These are phyloP conservation scores for Cyberlindnera euphorbiiphila DNA, from an alignment of 805 yeast species.

Conservation along the genomic window DNA sequence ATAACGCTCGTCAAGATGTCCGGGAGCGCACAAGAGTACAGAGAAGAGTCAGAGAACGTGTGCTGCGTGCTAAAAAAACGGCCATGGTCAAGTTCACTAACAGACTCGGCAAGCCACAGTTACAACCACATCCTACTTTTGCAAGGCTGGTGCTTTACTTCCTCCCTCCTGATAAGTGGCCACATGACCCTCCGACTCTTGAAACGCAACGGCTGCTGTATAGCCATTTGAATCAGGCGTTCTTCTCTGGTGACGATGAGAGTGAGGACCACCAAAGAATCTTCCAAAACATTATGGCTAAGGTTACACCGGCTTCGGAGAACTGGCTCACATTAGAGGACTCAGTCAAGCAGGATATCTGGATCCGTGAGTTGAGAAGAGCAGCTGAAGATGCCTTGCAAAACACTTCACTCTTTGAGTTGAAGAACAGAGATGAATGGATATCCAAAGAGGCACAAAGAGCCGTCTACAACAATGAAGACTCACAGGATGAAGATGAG, in stretches of 20 bases:
- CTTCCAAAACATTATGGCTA: constrained; percentile 32
- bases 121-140: constrained; percentile 44
- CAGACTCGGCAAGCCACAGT: constrained; percentile 34
- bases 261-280: constrained; percentile 9
- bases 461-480: constrained; percentile 8
- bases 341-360: constrained; percentile 35
- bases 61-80: constrained; percentile 36
- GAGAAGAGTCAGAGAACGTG: constrained; percentile 41
- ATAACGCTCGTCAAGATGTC: constrained; percentile 46
- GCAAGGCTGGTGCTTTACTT: constrained; percentile 46
- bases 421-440: constrained; percentile 40
- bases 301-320: constrained; percentile 42
- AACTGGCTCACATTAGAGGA: constrained; percentile 39
- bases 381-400: constrained; percentile 44
- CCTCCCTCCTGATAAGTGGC: constrained; percentile 44
- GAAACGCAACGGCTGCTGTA: constrained; percentile 38
- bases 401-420: constrained; percentile 38
- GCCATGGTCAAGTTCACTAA: constrained; percentile 35
- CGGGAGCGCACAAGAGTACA: constrained; percentile 42
- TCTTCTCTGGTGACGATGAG: constrained; percentile 14
- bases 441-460: constrained; percentile 29
- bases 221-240: constrained; percentile 24
- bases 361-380: constrained; percentile 41
- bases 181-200: constrained; percentile 48
- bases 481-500: constrained; percentile 7